Conservation (phyloP, 306 rosid species). For the Cucurbita argyrosperma region DNA sequence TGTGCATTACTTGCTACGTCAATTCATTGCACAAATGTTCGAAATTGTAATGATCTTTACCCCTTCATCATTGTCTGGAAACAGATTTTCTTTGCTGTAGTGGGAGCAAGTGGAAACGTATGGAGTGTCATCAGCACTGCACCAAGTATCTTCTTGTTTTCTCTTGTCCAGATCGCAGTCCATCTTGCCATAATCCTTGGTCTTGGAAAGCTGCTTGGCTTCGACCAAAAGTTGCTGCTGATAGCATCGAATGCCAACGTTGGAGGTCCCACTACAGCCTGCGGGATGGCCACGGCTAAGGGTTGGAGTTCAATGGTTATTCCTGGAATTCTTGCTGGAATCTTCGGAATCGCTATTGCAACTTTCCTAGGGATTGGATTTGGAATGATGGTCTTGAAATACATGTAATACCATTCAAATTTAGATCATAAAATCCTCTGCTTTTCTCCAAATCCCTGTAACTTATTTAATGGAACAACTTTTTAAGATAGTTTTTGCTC, state of each 20-base stretch:
- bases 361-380: slow-evolving; percentile 66
- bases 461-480: not conserved
- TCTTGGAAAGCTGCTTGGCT: slow-evolving; percentile 28
- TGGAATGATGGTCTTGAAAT: slow-evolving; percentile 25
- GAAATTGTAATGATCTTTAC: not conserved
- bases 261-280: slow-evolving; percentile 41
- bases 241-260: slow-evolving; percentile 45
- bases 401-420: slow-evolving; percentile 17
- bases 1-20: not conserved
- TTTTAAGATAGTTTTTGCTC: not conserved
- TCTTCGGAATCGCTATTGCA: slow-evolving; percentile 52
- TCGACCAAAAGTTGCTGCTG: slow-evolving; percentile 25
- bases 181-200: slow-evolving; percentile 35
- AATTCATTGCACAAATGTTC: not conserved
- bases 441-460: not conserved
- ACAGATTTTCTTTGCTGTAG: slow-evolving; percentile 36
- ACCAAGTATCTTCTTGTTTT: slow-evolving; percentile 29
- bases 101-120: slow-evolving; percentile 37
- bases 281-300: slow-evolving; percentile 60
- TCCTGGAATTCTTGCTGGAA: slow-evolving; percentile 71
- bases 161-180: slow-evolving; percentile 22
- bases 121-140: slow-evolving; percentile 31
- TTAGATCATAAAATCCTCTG: not conserved
- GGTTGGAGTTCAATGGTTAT: slow-evolving; percentile 58
- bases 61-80: not conserved